Base-by-base conservation (phyloP, 1,139 yeast species). In the Magnusiomyces sp. region DNA sequence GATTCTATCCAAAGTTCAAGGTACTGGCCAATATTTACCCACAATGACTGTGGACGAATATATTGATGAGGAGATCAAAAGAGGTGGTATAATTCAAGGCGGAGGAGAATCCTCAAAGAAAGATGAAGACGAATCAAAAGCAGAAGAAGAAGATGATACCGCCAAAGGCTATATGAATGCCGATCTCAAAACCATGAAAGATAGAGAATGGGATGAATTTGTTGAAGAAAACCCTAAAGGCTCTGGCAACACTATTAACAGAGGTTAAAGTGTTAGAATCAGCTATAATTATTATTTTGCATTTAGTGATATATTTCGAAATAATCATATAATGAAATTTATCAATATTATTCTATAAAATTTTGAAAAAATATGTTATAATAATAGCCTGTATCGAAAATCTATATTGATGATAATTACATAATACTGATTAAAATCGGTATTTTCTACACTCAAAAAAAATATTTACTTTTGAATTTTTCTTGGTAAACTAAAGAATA, bases 31-130 rank as follows among this genome's bases (percentile, higher is more conserved):
- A 66, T 81, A 77, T 37, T 72, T 92, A 39, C 99, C 99, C 1
- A 87, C 97, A 0, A 88, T 94, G 95, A 73, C 95, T 0, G 92
- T 94, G 0, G 98, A 92, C 57, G 97, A 92, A 59, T 83, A 85
- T 56, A 72, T 92, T 49, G 95, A 89, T 49, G 81, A 86, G 59
- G 98, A 92, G 63, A 71, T 85, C 58, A 81, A 81, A 14, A 80
- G 85, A 59, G 97, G 97, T 1, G 89, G 90, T 50, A 83, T 77
- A 45, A 71, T 76, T 48, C 77, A 79, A 51, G 77, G 77, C 19
- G 75, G 75, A 23, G 80, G 76, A 48, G 65, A 64, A 31, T 61
- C 64, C 2, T 56, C 64, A 13, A 72, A 58, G 19, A 60, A 60
- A 41, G 79, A 77, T 45, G 74, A 71, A 31, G 80, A 78, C 53